Evolutionary conservation across 495 filamentous ascomycete species (phyloP), one percentile per base, ranked within the genome.

Genomic region (Neurospora sp.): DNA sequence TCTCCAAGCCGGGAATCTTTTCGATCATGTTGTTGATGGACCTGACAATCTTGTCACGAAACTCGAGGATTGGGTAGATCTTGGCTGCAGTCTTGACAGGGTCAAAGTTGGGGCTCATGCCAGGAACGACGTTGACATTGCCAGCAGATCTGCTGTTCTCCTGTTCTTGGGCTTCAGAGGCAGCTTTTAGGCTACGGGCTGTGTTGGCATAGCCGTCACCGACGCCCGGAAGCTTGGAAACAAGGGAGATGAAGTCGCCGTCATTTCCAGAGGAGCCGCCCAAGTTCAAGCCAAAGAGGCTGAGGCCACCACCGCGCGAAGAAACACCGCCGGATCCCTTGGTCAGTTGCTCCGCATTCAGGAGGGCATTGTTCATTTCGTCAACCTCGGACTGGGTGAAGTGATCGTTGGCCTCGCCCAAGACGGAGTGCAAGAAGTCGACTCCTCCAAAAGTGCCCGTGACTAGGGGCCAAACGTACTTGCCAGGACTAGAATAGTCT

Each of bases 331-430:
- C 75, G 5, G 70, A 69, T 12, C 70, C 11, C 46, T 74, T 75
- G 74, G 70, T 77, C n/a, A 70, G 44, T 54, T 84, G 75, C 69
- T 89, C 85, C 18, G 86, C 85, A 72, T 84, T 84, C 78, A 87
- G 84, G 37, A 99, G 88, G 10, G 90, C 92, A 39, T 87, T 82
- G 77, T 98, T 91, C 79, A 98, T 89, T 79, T 98, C 90, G 66
- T 97, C 93, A 70, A 99, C 89, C 82, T 99, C 96, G 18, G 92
- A 92, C 79, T 98, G 96, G 5, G 94, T 94, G 82, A 99, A 94
- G 78, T 97, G 94, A 78, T 99, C 96, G 23, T 90, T 96, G 31
- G 94, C 95, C 80, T 99, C 96, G 42, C 96, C 96, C 9, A 98
- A 85, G n/a, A 99, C 94, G 1, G 93, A 97, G 81, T 99, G 96